Evolutionary conservation across 257 asterid genomes (phyloP).

Genomic region (Solanum bulbocastanum): DNA sequence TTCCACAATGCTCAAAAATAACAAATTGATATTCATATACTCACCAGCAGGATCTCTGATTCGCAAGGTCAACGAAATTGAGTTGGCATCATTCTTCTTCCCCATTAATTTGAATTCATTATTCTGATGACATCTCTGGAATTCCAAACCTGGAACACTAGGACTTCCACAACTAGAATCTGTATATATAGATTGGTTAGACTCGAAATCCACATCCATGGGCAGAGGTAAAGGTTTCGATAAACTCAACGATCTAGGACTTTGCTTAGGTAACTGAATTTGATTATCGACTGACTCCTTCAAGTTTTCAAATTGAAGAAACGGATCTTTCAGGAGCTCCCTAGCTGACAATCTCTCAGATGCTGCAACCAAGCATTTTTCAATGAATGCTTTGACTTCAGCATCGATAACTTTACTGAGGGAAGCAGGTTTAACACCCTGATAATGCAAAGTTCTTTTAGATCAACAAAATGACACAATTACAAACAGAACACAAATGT

Average conservation of each 20-base stretch:
- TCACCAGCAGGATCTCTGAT: conserved; percentile 44
- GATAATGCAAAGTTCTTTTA: not conserved
- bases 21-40: not conserved
- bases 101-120: conserved; percentile 55
- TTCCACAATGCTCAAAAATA: not conserved
- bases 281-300: conserved; percentile 17
- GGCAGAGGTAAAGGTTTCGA: conserved; percentile 24
- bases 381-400: conserved; percentile 27
- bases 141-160: conserved; percentile 25
- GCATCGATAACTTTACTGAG: conserved; percentile 19
- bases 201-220: conserved; percentile 59
- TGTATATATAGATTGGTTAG: conserved; percentile 20
- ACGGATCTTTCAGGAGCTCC: conserved; percentile 38
- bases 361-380: conserved; percentile 30
- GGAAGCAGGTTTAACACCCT: conserved; percentile 26
- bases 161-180: conserved; percentile 38
- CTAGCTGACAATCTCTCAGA: conserved; percentile 34
- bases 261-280: conserved; percentile 16
- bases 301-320: conserved; percentile 17
- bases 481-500: not conserved
- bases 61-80: conserved; percentile 42
- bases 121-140: conserved; percentile 33
- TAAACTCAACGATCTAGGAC: conserved; percentile 23
- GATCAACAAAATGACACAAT: not conserved
- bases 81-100: conserved; percentile 33